phyloP scores from a whole-genome alignment of 805 yeast genomes.

The Ogataea sp. region DNA sequence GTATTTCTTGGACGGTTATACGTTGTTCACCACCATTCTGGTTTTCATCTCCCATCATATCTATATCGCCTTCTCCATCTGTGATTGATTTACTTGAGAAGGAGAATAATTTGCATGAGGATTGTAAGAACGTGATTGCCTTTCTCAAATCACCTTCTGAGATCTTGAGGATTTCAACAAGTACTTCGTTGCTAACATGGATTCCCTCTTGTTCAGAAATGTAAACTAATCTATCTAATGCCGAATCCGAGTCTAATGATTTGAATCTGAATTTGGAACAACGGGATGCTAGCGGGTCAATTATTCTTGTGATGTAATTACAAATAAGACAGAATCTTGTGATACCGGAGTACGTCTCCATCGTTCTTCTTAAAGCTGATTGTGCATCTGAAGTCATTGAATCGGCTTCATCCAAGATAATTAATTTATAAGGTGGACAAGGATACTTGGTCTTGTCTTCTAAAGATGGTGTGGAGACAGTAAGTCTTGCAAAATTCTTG shows the following conservation, averaged over 20 bases:
- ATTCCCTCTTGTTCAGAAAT: conserved; percentile 49
- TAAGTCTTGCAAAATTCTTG: conserved; percentile 77
- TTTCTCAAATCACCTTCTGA: conserved; percentile 88
- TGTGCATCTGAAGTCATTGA: conserved; percentile 98
- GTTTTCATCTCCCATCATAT: conserved; percentile 14
- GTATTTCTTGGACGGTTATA: conserved; percentile 5
- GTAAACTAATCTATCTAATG: conserved; percentile 55
- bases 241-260: conserved; percentile 62
- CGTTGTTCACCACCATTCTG: conserved; percentile 6
- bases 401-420: conserved; percentile 92
- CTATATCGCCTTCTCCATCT: conserved; percentile 26
- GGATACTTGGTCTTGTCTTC: conserved; percentile 72
- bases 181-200: conserved; percentile 36
- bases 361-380: conserved; percentile 87
- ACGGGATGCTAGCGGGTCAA: conserved; percentile 93
- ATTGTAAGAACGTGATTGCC: conserved; percentile 85
- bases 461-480: conserved; percentile 71
- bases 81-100: conserved; percentile 6
- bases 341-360: conserved; percentile 83
- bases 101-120: conserved; percentile 55
- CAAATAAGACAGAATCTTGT: conserved; percentile 93
- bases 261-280: conserved; percentile 93
- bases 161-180: conserved; percentile 58
- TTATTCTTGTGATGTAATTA: conserved; percentile 92
- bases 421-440: conserved; percentile 93